Evolutionary conservation across 129 eudicot species (phyloP), one percentile per base, ranked within the genome.

Genomic region (Escallonia rubra): DNA sequence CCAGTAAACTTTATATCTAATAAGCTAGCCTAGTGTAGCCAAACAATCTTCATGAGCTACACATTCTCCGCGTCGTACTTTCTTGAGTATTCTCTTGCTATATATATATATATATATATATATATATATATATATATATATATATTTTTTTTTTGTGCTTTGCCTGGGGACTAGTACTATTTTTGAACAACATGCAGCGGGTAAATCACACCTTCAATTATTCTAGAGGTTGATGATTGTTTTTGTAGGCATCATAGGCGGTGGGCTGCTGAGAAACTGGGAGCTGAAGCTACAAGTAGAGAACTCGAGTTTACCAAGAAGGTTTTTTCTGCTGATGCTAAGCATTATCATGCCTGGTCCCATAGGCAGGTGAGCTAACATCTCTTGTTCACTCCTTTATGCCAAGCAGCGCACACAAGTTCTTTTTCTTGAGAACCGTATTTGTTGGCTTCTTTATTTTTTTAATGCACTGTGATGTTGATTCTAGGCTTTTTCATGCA

Each of bases 311-410:
- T 89, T 81, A 89, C 99, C 50, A 85, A 79, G 90, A 83, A 79
- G 45, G 73, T 89, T 60, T 88, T 94, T 74, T 63, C 42, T 47
- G 61, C 67, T 10, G 99, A 94, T 89, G 96, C 99, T 64, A 94
- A 94, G 77, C 54, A 94, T 77, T 94, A 94, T 75, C 99, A 94
- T 85, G 97, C 97, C 38, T 94, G 99, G 97, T 94, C 95, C 66
- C 97, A 94, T 78, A 85, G 99, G 74, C 99, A 94, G 97, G 99
- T 94, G 66, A 43, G 59, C 13, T 10, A 43, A 40, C 66, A 51
- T 12, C 66, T 10, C 13, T 45, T 68, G 3, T 41, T 75, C 57
- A 9, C 11, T 48, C n/a, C 43, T 44, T 34, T 69, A 3, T 10
- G 10, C 12, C 10, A 38, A 34, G 6, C 9, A 5, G 5, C 45